These are phyloP conservation scores for Hanseniaspora occidentalis DNA, from an alignment of 805 yeast species.

Conservation along the genomic window DNA sequence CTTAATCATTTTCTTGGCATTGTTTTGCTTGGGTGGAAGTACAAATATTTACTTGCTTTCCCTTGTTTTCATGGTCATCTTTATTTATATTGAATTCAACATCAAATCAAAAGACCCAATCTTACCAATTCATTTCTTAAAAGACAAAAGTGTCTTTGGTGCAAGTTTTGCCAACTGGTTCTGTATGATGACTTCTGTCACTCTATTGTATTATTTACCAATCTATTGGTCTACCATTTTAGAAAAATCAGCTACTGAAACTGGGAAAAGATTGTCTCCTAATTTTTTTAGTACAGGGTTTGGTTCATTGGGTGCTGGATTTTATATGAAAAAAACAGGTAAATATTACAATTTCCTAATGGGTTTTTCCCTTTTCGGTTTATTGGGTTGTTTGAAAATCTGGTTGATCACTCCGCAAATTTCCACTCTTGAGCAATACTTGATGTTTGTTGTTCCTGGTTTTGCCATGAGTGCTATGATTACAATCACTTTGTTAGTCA, in stretches of 20 bases:
- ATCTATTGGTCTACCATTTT: slow-evolving; percentile 46
- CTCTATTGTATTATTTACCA: slow-evolving; percentile 45
- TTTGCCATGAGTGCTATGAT: slow-evolving; percentile 45
- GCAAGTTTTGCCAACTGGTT: slow-evolving; percentile 56
- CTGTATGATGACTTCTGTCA: slow-evolving; percentile 27
- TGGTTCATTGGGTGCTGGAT: slow-evolving; percentile 53
- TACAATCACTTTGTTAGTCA: slow-evolving; percentile 52
- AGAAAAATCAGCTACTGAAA: slow-evolving; percentile 38
- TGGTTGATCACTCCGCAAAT: slow-evolving; percentile 23
- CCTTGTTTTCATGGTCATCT: slow-evolving; percentile 26
- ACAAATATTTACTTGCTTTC: slow-evolving; percentile 6
- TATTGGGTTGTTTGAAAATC: slow-evolving; percentile 33
- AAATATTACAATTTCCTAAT: slow-evolving; percentile 38
- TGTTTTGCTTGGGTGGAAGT: slow-evolving; percentile 8
- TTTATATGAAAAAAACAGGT: slow-evolving; percentile 53
- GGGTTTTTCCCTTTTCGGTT: slow-evolving; percentile 29
- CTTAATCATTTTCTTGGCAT: slow-evolving; percentile 27
- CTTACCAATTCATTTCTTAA: slow-evolving; percentile 44
- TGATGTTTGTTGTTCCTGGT: slow-evolving; percentile 37
- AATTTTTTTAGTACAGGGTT: slow-evolving; percentile 45
- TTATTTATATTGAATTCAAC: slow-evolving; percentile 31
- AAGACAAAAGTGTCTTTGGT: slow-evolving; percentile 46
- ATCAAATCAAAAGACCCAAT: slow-evolving; percentile 42
- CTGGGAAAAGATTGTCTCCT: slow-evolving; percentile 49
- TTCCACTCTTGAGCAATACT: slow-evolving; percentile 30